Conservation (phyloP, 2,329 filamentous ascomycete species). For the Cadophora sp. region DNA sequence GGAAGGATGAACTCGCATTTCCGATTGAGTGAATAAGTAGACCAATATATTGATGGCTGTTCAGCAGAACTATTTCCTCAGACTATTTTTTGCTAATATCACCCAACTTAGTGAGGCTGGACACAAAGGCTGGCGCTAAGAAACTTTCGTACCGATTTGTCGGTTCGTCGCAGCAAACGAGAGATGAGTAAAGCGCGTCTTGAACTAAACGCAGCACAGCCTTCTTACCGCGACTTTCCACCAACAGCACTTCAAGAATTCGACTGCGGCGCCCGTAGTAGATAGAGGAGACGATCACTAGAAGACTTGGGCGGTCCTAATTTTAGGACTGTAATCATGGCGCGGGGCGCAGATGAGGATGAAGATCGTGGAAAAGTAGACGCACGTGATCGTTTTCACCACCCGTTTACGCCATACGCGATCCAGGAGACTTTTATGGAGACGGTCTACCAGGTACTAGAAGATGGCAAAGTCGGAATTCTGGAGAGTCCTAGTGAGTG, state of each 20-base stretch:
- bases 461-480: conserved; percentile 71
- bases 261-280: not conserved
- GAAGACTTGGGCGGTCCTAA: not conserved
- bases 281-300: not conserved
- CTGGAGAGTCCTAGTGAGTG: conserved; percentile 67
- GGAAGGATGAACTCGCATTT: not conserved
- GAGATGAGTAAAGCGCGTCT: not conserved
- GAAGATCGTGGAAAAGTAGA: not conserved
- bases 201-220: conserved; percentile 10
- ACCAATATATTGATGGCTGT: not conserved
- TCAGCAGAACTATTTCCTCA: not conserved
- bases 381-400: conserved; percentile 60
- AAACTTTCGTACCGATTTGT: not conserved
- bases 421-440: conserved; percentile 77
- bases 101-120: not conserved
- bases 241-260: not conserved
- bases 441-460: conserved; percentile 70
- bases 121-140: conserved; percentile 8
- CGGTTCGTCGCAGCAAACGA: not conserved
- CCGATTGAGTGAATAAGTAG: not conserved
- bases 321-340: conserved; percentile 15
- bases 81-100: not conserved
- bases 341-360: not conserved
- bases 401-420: conserved; percentile 73
- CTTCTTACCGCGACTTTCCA: conserved; percentile 7